Conservation (phyloP, 1,284 basidiomycete species). For the Neolentinus lepideus region DNA sequence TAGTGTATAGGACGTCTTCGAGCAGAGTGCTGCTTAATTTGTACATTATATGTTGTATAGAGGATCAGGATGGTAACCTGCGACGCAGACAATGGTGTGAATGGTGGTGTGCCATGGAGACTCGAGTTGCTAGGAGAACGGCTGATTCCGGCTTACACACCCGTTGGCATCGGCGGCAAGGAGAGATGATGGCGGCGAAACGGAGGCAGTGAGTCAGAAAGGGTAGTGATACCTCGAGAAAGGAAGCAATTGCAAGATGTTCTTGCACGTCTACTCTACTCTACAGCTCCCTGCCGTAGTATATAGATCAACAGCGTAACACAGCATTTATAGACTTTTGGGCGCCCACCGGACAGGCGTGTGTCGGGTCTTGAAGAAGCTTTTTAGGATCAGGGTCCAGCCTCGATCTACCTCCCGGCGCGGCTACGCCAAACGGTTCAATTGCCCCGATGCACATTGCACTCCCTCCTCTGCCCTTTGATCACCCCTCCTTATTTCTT, state of each 20-base stretch:
- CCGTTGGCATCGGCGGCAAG: neutral
- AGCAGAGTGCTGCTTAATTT: neutral
- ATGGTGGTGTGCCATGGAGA: neutral
- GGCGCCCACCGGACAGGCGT: neutral
- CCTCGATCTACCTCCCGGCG: conserved; percentile 1
- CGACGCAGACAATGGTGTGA: neutral
- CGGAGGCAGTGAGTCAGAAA: neutral
- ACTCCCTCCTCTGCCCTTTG: neutral
- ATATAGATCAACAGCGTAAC: neutral
- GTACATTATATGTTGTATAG: neutral
- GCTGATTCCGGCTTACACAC: neutral
- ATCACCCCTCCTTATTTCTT: neutral
- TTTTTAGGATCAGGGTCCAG: conserved; percentile 3
- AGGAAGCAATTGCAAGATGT: neutral
- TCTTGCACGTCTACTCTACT: neutral
- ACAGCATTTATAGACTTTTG: conserved; percentile 1
- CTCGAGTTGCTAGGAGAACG: neutral
- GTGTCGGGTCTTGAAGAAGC: conserved; percentile 1
- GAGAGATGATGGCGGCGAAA: neutral
- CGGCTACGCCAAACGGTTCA: conserved; percentile 2
- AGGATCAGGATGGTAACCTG: neutral
- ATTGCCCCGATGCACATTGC: conserved; percentile 1
- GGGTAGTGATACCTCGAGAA: neutral
- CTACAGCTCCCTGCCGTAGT: neutral
- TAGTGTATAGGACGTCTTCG: neutral